Base-by-base conservation (phyloP, 169 alveolate genomes). In the Babesia ovata region DNA sequence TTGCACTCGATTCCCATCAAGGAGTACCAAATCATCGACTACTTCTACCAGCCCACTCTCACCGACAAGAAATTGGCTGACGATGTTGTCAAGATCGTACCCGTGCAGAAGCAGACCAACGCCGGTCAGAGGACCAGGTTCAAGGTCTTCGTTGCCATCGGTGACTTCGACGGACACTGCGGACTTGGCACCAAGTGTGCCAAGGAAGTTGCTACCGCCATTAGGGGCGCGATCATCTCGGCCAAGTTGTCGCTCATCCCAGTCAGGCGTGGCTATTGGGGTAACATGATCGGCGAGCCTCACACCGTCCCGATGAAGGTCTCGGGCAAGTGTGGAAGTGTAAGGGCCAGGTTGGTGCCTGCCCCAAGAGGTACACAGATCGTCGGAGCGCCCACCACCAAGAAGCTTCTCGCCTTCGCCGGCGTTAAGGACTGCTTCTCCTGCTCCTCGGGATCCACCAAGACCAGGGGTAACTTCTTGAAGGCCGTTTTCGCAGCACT, bases 41-140 rank as follows among this genome's bases (percentile, higher is more conserved):
- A 95, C 90, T 96, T 96, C 95, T 95, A 94, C 89, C 92, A 83
- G 70, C 94, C 93, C 50, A 79, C 70, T 26, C 70, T 88, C 44
- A 88, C 94, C 63, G 88, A 91, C 65, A 94, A 95, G 56, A 96
- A 95, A 71, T 92, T 98, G 75, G 95, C 95, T 86, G 99, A 98
- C 82, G 99, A 98, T 72, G 99, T 98, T 73, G 97, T 98, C 94
- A 96, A 97, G 92, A 97, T 98, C 86, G 97, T 95, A 95, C 99
- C 99, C 61, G 99, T 98, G 75, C 99, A 98, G 95, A 98, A 98
- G 94, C 99, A 98, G 93, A 97, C 99, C 36, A 94, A 97, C 75
- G 99, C 99, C 52, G 99, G 99, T 60, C 99, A 98, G 94, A 94
- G 99, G 86, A 98, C 99, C 71, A 96, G 99, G 82, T 98, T 98